Base-by-base conservation (phyloP, 2,329 filamentous ascomycete genomes). In the Calonectria honghensis region DNA sequence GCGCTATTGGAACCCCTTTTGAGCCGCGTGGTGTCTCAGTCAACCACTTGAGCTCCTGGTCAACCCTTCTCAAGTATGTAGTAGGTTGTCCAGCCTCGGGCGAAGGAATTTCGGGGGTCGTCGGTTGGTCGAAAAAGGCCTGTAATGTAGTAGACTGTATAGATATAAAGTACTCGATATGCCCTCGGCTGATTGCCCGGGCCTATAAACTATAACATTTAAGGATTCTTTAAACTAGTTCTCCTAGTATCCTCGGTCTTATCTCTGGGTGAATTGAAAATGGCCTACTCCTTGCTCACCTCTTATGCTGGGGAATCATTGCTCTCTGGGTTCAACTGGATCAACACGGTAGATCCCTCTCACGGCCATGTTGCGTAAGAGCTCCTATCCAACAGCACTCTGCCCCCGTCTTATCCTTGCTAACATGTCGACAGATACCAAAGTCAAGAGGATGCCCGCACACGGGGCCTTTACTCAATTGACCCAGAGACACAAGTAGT, bases 331-430 rank as follows among this genome's bases (percentile, higher is more conserved):
- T 91, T 91, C 81, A 86, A 84, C 76, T 91, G 90, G 83, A 86
- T 88, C 74, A 86, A 87, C 20, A 86, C 85, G 2, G 66, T 76
- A 6, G 94, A 96, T 79, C 92, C 90, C 1, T 95, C 91, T 14
- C 84, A 92, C 76, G 94, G 94, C 57, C 94, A 90, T 79, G 94
- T 95, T 32, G 85, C 88, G 82, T 95, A 91, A 82, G 89, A 89
- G 16, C 9, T 29, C 64, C 81, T 6, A 10, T 1, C 80, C 84
- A 66, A 20, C 27, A 4, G 84, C 66, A 16, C n/a, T 3, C 10
- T 10, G 24, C 24, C 14, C 10, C 31, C n/a, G 18, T 6, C 54
- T 13, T 32, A 14, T 29, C 9, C n/a, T 29, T 48, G 35, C 77
- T 79, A 57, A 79, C 59, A 52, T 35, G 76, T 20, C 6, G 7